A percentile compares a stretch with the other conserved stretches of the same genome.
Evolutionary conservation across 1,284 basidiomycete species (phyloP).

Genomic region (Austroboletus niveus): DNA sequence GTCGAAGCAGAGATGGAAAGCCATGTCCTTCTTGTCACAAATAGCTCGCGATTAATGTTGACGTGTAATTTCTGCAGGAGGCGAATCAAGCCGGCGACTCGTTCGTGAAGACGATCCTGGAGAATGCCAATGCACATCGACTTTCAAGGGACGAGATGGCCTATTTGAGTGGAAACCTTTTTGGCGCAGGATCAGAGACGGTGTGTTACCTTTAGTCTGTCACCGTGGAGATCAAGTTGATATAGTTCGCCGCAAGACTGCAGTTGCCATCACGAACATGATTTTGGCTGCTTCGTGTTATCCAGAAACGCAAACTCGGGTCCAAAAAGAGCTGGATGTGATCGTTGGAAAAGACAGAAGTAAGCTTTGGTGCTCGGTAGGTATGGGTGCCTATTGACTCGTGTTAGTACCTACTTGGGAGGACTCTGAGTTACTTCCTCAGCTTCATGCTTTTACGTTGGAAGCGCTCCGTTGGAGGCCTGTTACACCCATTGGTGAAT

Average conservation of each 20-base stretch:
- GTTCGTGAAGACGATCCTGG: conserved; percentile 56
- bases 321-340: conserved; percentile 60
- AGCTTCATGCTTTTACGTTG: conserved; percentile 57
- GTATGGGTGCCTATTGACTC: no score
- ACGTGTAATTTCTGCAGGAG: conserved; percentile 15
- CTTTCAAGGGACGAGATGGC: conserved; percentile 54
- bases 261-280: conserved; percentile 53
- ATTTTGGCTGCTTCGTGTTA: conserved; percentile 64
- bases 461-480: conserved; percentile 67
- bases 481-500: conserved; percentile 46
- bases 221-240: background rate
- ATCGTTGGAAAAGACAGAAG: conserved; percentile 53
- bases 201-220: conserved; percentile 19
- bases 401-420: conserved; percentile 47
- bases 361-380: conserved; percentile 21
- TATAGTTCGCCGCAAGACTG: conserved; percentile 35
- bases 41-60: background rate
- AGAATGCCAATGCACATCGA: conserved; percentile 45
- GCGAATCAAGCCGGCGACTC: conserved; percentile 40
- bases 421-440: conserved; percentile 49
- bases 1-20: conserved; percentile 45
- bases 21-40: background rate
- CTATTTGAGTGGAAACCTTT: conserved; percentile 61
- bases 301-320: conserved; percentile 51
- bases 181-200: conserved; percentile 61